Evolutionary conservation across 2,329 filamentous ascomycete genomes (phyloP), one percentile per base, ranked within the genome.

Genomic region (Verticillium zaregamsianum): DNA sequence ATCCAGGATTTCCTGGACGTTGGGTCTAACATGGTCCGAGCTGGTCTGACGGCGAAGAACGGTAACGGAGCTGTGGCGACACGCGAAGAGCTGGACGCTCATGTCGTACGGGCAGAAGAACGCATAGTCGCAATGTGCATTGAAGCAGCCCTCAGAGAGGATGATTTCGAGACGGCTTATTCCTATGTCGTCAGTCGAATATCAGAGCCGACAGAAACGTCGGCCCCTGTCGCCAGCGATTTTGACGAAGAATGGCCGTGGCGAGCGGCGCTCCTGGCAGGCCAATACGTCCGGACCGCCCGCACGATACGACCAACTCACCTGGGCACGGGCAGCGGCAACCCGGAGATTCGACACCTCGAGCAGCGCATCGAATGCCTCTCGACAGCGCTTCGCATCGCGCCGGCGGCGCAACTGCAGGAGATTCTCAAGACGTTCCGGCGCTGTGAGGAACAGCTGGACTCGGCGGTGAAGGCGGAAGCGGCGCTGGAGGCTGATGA

Each of bases 151-250:
- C 80, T 95, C 1, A 80, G 82, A 11, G 90, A 93, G 70, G 88
- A 93, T 65, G 92, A 87, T 71, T 95, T 95, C 64, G 92, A 96
- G 71, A 95, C 91, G 0, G 91, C 91, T 12, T 95, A 94, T 72
- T 93, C 90, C 0, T 94, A 91, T 70, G 88, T 93, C 2, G 84
- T 92, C 56, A 92, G 87, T 69, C 85, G 89, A 25, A 79, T 95
- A 9, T 52, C 45, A 8, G 45, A 52, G 45, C 45, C n/a, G n/a
- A 23, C 9, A 23, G 45, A 20, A 25, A 52, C 45, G 12, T 9
- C 45, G 11, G 45, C 45, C 20, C 45, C n/a, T 20, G 20, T 52
- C 45, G 20, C 45, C 23, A 5, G 45, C 20, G 45, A 52, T 23
- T 23, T 49, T 63, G 15, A 60, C 52, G 89, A 92, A 66, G 83